Conservation (phyloP, 192 early-diverging fungal genomes). For the Funneliformis geosporum region DNA sequence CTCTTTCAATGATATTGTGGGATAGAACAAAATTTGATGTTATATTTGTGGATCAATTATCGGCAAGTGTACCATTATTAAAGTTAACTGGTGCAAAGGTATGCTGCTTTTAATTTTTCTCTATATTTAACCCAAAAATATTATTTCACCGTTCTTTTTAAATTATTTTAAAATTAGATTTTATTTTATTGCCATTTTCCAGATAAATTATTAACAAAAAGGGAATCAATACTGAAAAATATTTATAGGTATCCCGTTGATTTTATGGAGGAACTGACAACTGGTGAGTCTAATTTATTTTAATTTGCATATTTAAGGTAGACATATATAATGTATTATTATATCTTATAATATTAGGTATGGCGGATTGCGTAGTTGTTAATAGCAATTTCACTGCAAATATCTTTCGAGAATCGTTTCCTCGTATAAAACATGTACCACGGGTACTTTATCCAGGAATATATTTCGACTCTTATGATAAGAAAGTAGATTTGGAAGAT, state of each 20-base stretch:
- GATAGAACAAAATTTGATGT: slow-evolving; percentile 62
- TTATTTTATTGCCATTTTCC: slow-evolving; percentile 98
- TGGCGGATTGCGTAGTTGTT: slow-evolving; percentile 90
- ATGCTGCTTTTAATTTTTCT: not conserved
- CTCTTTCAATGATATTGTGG: slow-evolving; percentile 42
- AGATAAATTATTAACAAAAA: slow-evolving; percentile 77
- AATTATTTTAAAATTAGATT: slow-evolving; percentile 51
- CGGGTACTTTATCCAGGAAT: slow-evolving; percentile 86
- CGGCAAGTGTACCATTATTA: slow-evolving; percentile 81
- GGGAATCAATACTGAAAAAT: slow-evolving; percentile 60
- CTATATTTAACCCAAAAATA: not conserved
- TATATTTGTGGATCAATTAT: slow-evolving; percentile 86
- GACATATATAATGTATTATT: not conserved
- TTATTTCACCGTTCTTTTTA: not conserved
- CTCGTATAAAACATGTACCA: slow-evolving; percentile 58
- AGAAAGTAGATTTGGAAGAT: slow-evolving; percentile 53
- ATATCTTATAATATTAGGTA: slow-evolving; percentile 47
- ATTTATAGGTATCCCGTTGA: slow-evolving; percentile 85
- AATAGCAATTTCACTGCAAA: slow-evolving; percentile 87
- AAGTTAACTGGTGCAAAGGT: slow-evolving; percentile 63
- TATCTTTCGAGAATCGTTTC: slow-evolving; percentile 74
- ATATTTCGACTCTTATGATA: slow-evolving; percentile 71
- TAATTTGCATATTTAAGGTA: not conserved
- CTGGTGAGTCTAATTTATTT: slow-evolving; percentile 47
- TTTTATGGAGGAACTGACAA: slow-evolving; percentile 81